Conservation (phyloP, 1,284 basidiomycete genomes). For the Cryptococcus hybrid region DNA sequence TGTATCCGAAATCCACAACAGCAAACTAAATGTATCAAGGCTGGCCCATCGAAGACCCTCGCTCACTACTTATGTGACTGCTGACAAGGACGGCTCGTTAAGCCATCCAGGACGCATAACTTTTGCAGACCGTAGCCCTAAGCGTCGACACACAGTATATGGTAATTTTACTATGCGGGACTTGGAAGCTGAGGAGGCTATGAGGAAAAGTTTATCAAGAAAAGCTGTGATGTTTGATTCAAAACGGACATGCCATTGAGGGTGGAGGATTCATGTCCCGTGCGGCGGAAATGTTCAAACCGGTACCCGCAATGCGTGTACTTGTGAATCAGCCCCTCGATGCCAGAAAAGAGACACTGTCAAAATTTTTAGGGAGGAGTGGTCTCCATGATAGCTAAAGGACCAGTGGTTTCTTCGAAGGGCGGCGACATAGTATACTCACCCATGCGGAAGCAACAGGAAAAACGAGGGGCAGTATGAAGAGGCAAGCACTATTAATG, state of each 20-base stretch:
- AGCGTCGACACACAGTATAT: constrained; percentile 29
- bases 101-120: constrained; percentile 3
- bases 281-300: constrained; percentile 38
- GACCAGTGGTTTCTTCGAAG: constrained; percentile 14
- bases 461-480: constrained; percentile 6
- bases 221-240: constrained; percentile 32
- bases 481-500: background rate
- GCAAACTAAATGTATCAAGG: constrained; percentile 10
- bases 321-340: constrained; percentile 11
- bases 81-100: background rate
- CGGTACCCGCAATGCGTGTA: constrained; percentile 32
- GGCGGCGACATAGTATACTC: background rate
- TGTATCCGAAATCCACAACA: constrained; percentile 2
- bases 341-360: constrained; percentile 6
- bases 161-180: constrained; percentile 14
- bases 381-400: constrained; percentile 29
- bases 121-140: background rate
- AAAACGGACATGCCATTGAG: constrained; percentile 30
- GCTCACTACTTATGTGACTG: constrained; percentile 26
- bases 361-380: constrained; percentile 20
- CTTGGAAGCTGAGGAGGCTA: constrained; percentile 21
- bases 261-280: constrained; percentile 19
- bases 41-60: constrained; percentile 31
- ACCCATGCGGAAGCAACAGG: background rate
- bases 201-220: constrained; percentile 23